These are phyloP conservation scores for Trichomonas tenax DNA, from an alignment of 208 protist species.

Conservation along the genomic window DNA sequence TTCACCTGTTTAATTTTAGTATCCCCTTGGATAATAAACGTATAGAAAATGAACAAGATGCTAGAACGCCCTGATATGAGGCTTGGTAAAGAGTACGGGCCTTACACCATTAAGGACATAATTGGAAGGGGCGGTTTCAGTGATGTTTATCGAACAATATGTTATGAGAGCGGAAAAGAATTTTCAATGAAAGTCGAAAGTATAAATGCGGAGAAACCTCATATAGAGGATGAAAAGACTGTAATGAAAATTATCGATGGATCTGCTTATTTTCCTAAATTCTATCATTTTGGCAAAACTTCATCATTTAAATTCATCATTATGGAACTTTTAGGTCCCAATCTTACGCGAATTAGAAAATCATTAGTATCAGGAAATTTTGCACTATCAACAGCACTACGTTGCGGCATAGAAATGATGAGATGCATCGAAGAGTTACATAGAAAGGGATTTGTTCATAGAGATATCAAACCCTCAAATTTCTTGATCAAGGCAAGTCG, in stretches of 20 bases:
- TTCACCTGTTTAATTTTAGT: too few species aligned
- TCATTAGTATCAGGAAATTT: neutral
- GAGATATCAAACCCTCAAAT: neutral
- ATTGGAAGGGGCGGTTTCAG: neutral
- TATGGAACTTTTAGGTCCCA: neutral
- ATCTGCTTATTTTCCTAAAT: neutral
- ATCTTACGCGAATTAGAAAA: neutral
- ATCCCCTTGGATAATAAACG: too few species aligned
- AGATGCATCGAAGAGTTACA: neutral
- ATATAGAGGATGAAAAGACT: neutral
- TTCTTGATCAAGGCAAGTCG: neutral
- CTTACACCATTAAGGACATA: neutral
- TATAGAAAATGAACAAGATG: too few species aligned
- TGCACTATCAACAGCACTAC: neutral
- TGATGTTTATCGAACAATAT: neutral
- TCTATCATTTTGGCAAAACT: neutral
- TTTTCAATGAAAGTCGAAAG: conserved; percentile 14
- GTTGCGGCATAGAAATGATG: neutral
- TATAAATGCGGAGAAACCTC: neutral
- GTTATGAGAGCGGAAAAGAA: neutral
- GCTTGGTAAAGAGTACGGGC: neutral
- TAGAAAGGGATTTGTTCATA: neutral
- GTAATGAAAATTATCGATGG: neutral
- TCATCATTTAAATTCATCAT: neutral
- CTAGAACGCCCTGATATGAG: neutral